Evolutionary conservation across 345 rosid genomes (phyloP), one percentile per base, ranked within the genome.

Genomic region (Boechera stricta): DNA sequence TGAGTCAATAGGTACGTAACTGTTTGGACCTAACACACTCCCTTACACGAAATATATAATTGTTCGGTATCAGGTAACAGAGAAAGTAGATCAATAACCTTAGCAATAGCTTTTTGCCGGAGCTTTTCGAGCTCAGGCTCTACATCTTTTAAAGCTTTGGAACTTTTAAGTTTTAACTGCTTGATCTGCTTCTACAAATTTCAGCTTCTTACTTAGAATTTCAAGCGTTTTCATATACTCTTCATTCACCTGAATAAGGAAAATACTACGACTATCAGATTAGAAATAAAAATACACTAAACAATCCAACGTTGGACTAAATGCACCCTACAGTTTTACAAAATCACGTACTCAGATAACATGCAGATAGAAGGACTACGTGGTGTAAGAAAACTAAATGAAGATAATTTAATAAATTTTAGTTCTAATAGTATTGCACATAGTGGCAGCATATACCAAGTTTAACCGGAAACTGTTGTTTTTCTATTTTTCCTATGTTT

Each of bases 101-200:
- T 95, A 11, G 98, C 85, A 80, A 95, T 90, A 64, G 98, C 97
- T 83, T 91, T 95, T 78, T 92, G 98, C 74, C 98, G 84, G 36
- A 95, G 92, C 85, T 91, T 92, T 83, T 92, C 98, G 69, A 95
- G 98, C 85, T 95, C 99, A 18, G 97, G 99, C 64, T 91, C 92
- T 73, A 95, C 98, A 80, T 95, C 99, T 84, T 88, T 95, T 49
- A 95, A 86, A 49, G 98, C 96, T 83, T 91, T 92, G 64, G 99
- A 88, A 66, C 85, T 83, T 80, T 86, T 16, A 16, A 16, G 16
- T 16, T 16, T 16, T 95, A 55, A 89, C 90, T 83, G 86, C 86
- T 21, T 82, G 82, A 86, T 95, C 98, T 69, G 76, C 88, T 75
- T 88, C 93, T 69, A 87, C 86, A 75, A 85, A 91, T 85, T 91